phyloP scores from a whole-genome alignment of 202 grass and related monocot genomes.

The Bolboschoenoplectus hybrid region DNA sequence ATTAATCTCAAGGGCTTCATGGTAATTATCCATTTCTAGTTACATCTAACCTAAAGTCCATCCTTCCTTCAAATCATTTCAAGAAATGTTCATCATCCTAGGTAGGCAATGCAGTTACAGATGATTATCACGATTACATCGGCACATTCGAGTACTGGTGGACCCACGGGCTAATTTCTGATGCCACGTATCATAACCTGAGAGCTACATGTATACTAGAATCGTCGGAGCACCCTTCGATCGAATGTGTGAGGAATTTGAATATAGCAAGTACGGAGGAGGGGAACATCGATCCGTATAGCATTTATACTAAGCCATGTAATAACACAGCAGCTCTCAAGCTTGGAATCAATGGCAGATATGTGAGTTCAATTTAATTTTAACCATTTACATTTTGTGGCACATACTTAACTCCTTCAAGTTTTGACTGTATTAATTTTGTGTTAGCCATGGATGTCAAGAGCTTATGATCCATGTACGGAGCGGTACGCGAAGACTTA shows the following conservation, averaged over 20 bases:
- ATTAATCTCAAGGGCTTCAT: constrained; percentile 94
- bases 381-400: background rate
- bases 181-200: constrained; percentile 79
- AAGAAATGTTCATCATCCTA: constrained; percentile 42
- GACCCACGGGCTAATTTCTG: constrained; percentile 91
- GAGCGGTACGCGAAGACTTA: constrained; percentile 79
- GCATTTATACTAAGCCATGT: constrained; percentile 80
- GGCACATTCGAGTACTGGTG: constrained; percentile 99
- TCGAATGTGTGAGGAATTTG: constrained; percentile 74
- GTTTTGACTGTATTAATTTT: constrained; percentile 13
- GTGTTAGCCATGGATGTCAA: constrained; percentile 87
- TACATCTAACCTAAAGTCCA: constrained; percentile 30
- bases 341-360: constrained; percentile 62
- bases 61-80: constrained; percentile 34
- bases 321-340: constrained; percentile 70
- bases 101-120: constrained; percentile 93
- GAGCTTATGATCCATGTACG: constrained; percentile 97
- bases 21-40: constrained; percentile 50
- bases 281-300: constrained; percentile 96
- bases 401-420: constrained; percentile 2
- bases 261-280: constrained; percentile 72
- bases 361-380: constrained; percentile 55
- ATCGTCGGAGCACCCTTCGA: constrained; percentile 80
- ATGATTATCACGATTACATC: constrained; percentile 92
- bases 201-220: constrained; percentile 65